phyloP scores from a whole-genome alignment of 1,139 yeast genomes.

The Torulaspora globosa region DNA sequence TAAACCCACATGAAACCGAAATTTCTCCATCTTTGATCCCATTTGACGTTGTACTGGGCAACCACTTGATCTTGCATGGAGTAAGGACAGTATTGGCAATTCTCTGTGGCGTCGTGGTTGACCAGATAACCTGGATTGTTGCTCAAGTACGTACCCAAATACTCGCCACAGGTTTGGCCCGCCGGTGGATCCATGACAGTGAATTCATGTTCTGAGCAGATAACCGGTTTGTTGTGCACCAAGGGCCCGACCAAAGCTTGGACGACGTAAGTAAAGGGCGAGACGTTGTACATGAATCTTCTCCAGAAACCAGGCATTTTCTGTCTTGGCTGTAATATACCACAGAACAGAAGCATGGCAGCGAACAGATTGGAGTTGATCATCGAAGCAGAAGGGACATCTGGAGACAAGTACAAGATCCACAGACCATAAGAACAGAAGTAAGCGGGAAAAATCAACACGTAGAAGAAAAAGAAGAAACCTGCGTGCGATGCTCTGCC shows the following conservation, averaged over 20 bases:
- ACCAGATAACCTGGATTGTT: slow-evolving; percentile 45
- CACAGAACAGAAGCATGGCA: slow-evolving; percentile 50
- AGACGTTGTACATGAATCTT: slow-evolving; percentile 49
- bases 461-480: slow-evolving; percentile 44
- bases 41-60: slow-evolving; percentile 40
- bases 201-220: slow-evolving; percentile 46
- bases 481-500: slow-evolving; percentile 42
- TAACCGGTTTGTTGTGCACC: slow-evolving; percentile 43
- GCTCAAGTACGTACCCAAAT: slow-evolving; percentile 40
- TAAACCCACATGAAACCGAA: slow-evolving; percentile 53
- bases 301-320: slow-evolving; percentile 56
- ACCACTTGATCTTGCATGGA: slow-evolving; percentile 44
- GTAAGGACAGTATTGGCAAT: slow-evolving; percentile 48
- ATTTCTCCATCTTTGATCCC: slow-evolving; percentile 54
- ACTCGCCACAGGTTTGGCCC: slow-evolving; percentile 47
- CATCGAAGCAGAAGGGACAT: slow-evolving; percentile 49
- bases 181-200: slow-evolving; percentile 48
- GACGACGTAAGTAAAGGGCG: slow-evolving; percentile 55
- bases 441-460: slow-evolving; percentile 45
- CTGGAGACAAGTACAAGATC: slow-evolving; percentile 48
- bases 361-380: slow-evolving; percentile 48
- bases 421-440: slow-evolving; percentile 46
- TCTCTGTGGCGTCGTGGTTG: slow-evolving; percentile 40
- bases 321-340: slow-evolving; percentile 48
- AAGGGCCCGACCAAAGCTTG: slow-evolving; percentile 44